A percentile compares a stretch with the other conserved stretches of the same genome.
These are phyloP conservation scores for Euphrasia confusa DNA, from an alignment of 257 asterid species.

Conservation along the genomic window DNA sequence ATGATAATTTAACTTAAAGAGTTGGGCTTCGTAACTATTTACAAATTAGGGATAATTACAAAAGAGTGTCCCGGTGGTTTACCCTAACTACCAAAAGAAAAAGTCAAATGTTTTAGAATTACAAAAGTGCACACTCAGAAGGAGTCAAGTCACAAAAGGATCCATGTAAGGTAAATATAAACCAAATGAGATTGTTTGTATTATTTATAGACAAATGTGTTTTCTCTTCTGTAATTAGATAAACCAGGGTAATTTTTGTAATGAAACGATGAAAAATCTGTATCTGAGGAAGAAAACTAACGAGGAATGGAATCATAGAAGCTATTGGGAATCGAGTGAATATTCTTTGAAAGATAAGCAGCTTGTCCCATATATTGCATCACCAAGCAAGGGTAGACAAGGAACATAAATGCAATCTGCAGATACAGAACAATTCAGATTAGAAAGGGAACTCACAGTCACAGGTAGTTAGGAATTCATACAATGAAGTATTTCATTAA, in stretches of 20 bases:
- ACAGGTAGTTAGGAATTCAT: not conserved
- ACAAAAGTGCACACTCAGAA: too few relatives aligned
- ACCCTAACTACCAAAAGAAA: too few relatives aligned
- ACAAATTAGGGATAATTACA: not conserved
- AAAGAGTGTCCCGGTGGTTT: too few relatives aligned
- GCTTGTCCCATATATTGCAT: constrained; percentile 98
- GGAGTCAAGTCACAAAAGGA: too few relatives aligned
- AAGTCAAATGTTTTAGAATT: too few relatives aligned
- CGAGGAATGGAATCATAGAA: constrained; percentile 86
- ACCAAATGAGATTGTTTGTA: too few relatives aligned
- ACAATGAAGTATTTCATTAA: constrained; percentile 5
- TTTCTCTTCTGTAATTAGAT: not conserved
- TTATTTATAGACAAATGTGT: too few relatives aligned
- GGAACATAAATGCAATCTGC: constrained; percentile 73
- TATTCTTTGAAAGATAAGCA: constrained; percentile 77
- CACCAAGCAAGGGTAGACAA: constrained; percentile 84
- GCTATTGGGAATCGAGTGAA: constrained; percentile 46
- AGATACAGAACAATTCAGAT: constrained; percentile 22
- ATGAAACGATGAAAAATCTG: not conserved
- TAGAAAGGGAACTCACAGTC: not conserved
- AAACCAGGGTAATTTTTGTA: not conserved
- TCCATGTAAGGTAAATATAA: too few relatives aligned
- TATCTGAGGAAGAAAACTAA: constrained; percentile 29
- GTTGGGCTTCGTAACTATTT: not conserved
- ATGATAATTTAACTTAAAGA: not conserved